These are phyloP conservation scores for Xylaria intraflava DNA, from an alignment of 495 filamentous ascomycete species.

Conservation along the genomic window DNA sequence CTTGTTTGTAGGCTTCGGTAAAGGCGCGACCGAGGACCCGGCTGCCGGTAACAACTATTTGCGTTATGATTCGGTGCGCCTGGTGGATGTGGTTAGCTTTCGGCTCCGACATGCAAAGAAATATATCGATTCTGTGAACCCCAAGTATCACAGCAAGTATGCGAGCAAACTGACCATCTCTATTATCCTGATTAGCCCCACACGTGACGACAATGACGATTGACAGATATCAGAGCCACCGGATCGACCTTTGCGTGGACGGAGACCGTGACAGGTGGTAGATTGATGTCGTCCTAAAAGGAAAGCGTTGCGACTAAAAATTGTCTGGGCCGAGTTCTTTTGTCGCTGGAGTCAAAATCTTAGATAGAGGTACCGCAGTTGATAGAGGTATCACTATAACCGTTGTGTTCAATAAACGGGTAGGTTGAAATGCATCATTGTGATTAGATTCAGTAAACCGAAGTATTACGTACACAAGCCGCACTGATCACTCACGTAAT, in stretches of 20 bases:
- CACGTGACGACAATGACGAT: background rate
- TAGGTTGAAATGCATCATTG: no score
- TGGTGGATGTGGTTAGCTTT: conserved; percentile 28
- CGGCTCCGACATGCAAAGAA: background rate
- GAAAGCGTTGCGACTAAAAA: conserved; percentile 10
- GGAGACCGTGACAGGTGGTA: no score
- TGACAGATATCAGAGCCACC: background rate
- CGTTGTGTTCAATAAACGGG: no score
- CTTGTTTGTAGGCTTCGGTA: conserved; percentile 85
- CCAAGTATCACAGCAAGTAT: background rate
- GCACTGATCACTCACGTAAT: no score
- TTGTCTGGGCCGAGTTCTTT: conserved; percentile 5
- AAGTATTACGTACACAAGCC: no score
- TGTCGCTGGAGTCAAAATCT: background rate
- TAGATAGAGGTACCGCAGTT: background rate
- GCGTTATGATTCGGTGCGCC: conserved; percentile 92
- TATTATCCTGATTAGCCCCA: background rate
- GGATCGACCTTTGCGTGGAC: background rate
- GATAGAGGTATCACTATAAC: no score
- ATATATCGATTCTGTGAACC: background rate
- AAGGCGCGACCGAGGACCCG: conserved; percentile 92
- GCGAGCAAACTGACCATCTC: conserved; percentile 5
- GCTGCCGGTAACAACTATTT: conserved; percentile 82
- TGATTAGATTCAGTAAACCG: no score
- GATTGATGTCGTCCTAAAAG: conserved; percentile 3